These are phyloP conservation scores for Aureoboletus auriporus DNA, from an alignment of 768 basidiomycete species.

Conservation along the genomic window DNA sequence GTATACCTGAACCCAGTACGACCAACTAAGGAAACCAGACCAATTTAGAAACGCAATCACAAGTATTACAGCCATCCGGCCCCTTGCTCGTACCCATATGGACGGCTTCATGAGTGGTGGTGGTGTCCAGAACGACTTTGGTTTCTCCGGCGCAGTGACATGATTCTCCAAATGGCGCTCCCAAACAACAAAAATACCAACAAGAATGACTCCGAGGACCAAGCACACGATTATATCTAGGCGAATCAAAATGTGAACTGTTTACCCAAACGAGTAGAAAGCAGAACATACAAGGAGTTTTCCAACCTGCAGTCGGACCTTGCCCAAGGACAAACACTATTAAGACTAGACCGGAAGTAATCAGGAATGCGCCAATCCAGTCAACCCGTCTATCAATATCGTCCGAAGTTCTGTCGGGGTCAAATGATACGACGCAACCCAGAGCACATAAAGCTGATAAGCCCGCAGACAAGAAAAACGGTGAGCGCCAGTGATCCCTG, in stretches of 20 bases:
- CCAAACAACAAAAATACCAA: constrained; percentile 60
- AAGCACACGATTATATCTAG: constrained; percentile 71
- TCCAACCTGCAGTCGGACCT: constrained; percentile 64
- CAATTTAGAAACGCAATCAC: constrained; percentile 61
- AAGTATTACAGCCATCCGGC: constrained; percentile 60
- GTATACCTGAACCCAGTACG: constrained; percentile 45
- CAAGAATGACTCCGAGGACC: constrained; percentile 53
- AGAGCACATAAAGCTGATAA: constrained; percentile 50
- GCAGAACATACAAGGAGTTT: constrained; percentile 43
- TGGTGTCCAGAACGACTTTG: constrained; percentile 33
- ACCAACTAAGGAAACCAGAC: constrained; percentile 53
- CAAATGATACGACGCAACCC: constrained; percentile 53
- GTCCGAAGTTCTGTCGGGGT: constrained; percentile 43
- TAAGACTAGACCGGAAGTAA: constrained; percentile 63
- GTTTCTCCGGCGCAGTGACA: constrained; percentile 6
- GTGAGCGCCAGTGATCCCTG: constrained; percentile 60
- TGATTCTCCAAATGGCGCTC: constrained; percentile 53
- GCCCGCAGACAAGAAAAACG: constrained; percentile 57
- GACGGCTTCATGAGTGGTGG: constrained; percentile 65
- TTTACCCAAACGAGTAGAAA: background rate
- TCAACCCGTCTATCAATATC: constrained; percentile 54
- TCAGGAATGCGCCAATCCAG: constrained; percentile 69
- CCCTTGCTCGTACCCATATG: constrained; percentile 60
- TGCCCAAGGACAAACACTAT: constrained; percentile 73
- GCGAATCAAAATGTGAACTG: constrained; percentile 6